Conservation (phyloP, 768 basidiomycete species). For the Boletus vinaceobasis region DNA sequence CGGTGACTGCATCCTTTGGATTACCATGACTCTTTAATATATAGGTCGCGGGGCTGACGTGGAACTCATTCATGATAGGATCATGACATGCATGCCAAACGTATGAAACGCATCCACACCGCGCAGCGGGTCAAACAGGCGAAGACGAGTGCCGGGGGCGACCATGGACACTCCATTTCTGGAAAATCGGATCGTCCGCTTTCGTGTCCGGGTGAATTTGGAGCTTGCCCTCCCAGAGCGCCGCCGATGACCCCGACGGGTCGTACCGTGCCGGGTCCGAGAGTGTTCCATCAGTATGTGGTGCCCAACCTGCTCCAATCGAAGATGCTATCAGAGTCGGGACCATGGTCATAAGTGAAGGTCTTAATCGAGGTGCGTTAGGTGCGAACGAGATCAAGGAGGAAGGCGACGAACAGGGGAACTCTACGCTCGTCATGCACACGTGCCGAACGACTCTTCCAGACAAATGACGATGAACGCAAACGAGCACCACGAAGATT, state of each 20-base stretch:
- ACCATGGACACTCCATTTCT: conserved; percentile 28
- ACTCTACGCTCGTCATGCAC: conserved; percentile 45
- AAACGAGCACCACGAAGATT: conserved; percentile 87
- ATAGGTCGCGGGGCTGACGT: conserved; percentile 6
- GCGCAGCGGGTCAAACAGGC: conserved; percentile 13
- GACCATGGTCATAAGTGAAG: conserved; percentile 73
- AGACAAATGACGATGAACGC: conserved; percentile 80
- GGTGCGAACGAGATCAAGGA: conserved; percentile 1
- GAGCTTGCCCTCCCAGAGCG: conserved; percentile 80
- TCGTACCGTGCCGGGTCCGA: conserved; percentile 75
- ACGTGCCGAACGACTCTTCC: conserved; percentile 70
- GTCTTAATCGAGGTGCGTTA: conserved; percentile 41
- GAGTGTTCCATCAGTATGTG: conserved; percentile 52
- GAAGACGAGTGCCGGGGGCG: conserved; percentile 14
- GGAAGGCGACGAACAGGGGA: conserved; percentile 43
- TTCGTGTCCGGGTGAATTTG: conserved; percentile 87
- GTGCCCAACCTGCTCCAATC: conserved; percentile 63
- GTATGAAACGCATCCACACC: not conserved
- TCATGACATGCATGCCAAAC: conserved; percentile 2
- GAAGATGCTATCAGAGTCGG: conserved; percentile 72
- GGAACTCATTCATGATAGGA: conserved; percentile 1
- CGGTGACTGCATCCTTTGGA: not conserved
- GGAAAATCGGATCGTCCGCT: conserved; percentile 53
- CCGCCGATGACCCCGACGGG: conserved; percentile 78
- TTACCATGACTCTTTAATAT: conserved; percentile 12